Base-by-base conservation (phyloP, 2,329 filamentous ascomycete species). In the Alternaria atra region DNA sequence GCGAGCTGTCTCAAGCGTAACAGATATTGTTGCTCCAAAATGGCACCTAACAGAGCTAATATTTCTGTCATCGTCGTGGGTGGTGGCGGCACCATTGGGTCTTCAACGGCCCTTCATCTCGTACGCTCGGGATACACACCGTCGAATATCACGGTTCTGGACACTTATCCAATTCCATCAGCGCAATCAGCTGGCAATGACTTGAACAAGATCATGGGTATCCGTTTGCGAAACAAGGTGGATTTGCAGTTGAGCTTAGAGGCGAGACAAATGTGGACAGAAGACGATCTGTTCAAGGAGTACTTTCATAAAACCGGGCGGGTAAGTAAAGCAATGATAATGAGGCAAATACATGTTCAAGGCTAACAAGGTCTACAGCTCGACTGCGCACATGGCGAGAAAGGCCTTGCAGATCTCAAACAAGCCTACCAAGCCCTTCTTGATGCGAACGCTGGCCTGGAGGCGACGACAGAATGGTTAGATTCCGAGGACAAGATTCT, bases 21-120 rank as follows among this genome's bases (percentile, higher is more conserved):
- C 6, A 40, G 12, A 9, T 6, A 12, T 30, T 20, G 6, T 48
- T 39, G 23, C 5, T 34, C 50, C 30, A 54, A 23, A 6, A 74
- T 74, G 72, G 53, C 50, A 9, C 32, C 52, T 25, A 67, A 64
- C 43, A 64, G 71, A 40, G 56, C 55, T n/a, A 66, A 59, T 25
- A 68, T 66, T 1, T 74, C 64, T 9, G 64, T 76, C 23, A 72
- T 85, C 44, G 73, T 83, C 17, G 76, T 84, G 29, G 80, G 84
- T n/a, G 84, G 84, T 30, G 83, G 81, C 23, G 84, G 84, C 9
- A 84, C 84, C 0, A 85, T 84, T 74, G 84, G 84, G 12, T 80
- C 80, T 34, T 83, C 81, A 4, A 84, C 84, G n/a, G 84, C 84
- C n/a, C 75, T 84, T 20, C 80, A 85, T 65, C 77, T 86, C 6